A percentile compares a stretch with the other conserved stretches of the same genome.
Evolutionary conservation across 2,329 filamentous ascomycete genomes (phyloP).

Genomic region (Ceratocystis variospora): DNA sequence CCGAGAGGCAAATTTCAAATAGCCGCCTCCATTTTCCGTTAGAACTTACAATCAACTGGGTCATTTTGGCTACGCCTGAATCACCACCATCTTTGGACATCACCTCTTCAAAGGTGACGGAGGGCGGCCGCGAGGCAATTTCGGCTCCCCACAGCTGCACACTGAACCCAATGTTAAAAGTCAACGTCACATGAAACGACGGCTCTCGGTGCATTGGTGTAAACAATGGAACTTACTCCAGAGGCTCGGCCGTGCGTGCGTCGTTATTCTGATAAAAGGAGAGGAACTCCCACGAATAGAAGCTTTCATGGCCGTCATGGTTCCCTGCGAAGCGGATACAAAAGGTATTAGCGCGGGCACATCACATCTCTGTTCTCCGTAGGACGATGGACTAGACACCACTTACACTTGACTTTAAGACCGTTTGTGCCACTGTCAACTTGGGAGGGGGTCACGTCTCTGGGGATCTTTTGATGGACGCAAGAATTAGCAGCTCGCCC

Average conservation of each 20-base stretch:
- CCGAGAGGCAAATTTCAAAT: no score
- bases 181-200: background rate
- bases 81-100: slow-evolving; percentile 39
- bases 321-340: slow-evolving; percentile 40
- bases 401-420: slow-evolving; percentile 4
- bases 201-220: background rate
- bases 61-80: slow-evolving; percentile 44
- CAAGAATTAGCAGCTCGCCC: background rate
- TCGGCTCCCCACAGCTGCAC: slow-evolving; percentile 25
- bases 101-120: slow-evolving; percentile 45
- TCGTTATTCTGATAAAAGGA: slow-evolving; percentile 31
- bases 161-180: slow-evolving; percentile 5
- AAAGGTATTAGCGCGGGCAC: slow-evolving; percentile 8
- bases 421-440: background rate
- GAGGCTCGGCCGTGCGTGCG: slow-evolving; percentile 26
- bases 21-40: no score
- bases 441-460: background rate
- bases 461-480: background rate
- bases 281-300: slow-evolving; percentile 53
- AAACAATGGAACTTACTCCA: slow-evolving; percentile 24
- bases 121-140: slow-evolving; percentile 38
- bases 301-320: slow-evolving; percentile 52
- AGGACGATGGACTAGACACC: slow-evolving; percentile 7
- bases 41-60: slow-evolving; percentile 47
- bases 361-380: no score